Evolutionary conservation across 345 rosid species (phyloP).

Genomic region (Aegle marmelos): DNA sequence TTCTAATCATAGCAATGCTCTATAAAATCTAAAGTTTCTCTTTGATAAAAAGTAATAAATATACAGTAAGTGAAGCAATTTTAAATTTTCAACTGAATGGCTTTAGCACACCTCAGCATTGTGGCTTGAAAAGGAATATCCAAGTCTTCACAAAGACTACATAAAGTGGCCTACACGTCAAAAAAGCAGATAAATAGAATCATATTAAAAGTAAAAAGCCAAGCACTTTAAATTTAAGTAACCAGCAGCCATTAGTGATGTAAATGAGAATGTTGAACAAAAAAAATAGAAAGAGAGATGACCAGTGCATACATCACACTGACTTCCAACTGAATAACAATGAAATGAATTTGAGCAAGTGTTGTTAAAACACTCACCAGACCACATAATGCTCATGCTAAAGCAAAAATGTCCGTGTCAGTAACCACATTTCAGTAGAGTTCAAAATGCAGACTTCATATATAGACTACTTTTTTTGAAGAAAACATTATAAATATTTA

Average conservation of each 20-base stretch:
- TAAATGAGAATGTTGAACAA: background rate
- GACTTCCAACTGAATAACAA: background rate
- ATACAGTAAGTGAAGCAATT: background rate
- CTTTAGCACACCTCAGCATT: slow-evolving; percentile 66
- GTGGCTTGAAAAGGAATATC: slow-evolving; percentile 66
- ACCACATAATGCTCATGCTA: background rate
- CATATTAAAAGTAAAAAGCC: background rate
- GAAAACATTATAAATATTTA: background rate
- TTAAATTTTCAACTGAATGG: background rate
- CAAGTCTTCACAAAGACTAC: slow-evolving; percentile 74
- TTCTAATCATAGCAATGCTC: background rate
- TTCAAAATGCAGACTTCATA: background rate
- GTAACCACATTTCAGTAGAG: background rate
- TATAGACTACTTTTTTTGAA: background rate
- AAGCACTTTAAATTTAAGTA: background rate
- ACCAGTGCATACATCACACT: background rate
- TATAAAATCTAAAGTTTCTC: too few relatives aligned
- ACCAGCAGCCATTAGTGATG: background rate
- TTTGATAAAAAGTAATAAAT: background rate
- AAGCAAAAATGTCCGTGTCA: background rate
- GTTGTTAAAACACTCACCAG: background rate
- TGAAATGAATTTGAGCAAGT: background rate
- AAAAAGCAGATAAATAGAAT: slow-evolving; percentile 6
- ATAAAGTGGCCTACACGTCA: slow-evolving; percentile 55
- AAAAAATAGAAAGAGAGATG: background rate